Evolutionary conservation across 208 protist species (phyloP).

Genomic region (Wallacemonas sp.): DNA sequence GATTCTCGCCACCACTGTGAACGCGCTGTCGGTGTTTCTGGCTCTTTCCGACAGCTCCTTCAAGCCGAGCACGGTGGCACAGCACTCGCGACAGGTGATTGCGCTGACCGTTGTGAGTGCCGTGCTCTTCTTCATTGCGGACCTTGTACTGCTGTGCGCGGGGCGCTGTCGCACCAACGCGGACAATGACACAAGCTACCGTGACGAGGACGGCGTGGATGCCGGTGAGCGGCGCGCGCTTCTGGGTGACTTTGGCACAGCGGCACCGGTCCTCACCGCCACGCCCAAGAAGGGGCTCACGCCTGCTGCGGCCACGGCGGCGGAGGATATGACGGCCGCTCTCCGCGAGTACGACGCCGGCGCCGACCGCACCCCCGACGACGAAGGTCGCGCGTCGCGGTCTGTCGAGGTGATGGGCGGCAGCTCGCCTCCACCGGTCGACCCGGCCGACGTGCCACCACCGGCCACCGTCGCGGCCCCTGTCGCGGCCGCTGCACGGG

Average conservation of each 20-base stretch:
- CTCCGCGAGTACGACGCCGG: neutral
- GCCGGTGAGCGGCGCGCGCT: conserved; percentile 6
- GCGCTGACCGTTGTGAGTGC: conserved; percentile 6
- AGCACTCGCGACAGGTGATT: conserved; percentile 13
- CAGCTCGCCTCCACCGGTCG: neutral
- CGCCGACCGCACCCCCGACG: neutral
- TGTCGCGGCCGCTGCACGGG: neutral
- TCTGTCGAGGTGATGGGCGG: no score
- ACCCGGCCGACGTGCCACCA: neutral
- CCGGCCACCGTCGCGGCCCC: neutral
- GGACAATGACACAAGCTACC: neutral
- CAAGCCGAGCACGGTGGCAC: no score
- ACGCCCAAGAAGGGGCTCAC: conserved; percentile 1
- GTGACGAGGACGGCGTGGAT: neutral
- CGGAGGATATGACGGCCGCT: conserved; percentile 5
- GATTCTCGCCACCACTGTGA: neutral
- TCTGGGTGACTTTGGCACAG: conserved; percentile 1
- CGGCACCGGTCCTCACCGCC: neutral
- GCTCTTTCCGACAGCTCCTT: neutral
- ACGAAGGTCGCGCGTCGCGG: no score
- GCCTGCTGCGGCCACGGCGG: neutral
- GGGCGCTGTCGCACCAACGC: neutral
- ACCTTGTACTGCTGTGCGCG: neutral
- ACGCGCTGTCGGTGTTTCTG: conserved; percentile 3
- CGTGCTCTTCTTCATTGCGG: conserved; percentile 1